Evolutionary conservation across 306 rosid genomes (phyloP), one percentile per base, ranked within the genome.

Genomic region (Clitoria ternatea): DNA sequence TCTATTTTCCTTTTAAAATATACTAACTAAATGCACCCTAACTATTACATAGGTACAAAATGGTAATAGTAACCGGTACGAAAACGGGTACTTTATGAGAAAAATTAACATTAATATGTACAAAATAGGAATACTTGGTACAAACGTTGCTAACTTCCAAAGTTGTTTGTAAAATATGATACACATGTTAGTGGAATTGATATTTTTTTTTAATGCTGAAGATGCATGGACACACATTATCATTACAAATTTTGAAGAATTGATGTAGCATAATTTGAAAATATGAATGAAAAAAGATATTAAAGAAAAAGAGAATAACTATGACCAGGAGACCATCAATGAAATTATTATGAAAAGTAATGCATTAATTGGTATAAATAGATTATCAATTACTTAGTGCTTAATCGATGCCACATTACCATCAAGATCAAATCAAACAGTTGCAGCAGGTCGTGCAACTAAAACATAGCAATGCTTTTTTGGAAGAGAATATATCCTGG

Each of bases 401-500:
- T 14, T 15, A 78, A 36, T 22, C 23, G 65, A 59, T 13, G 17
- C 64, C 14, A 54, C 45, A 19, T 35, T 42, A 67, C 8, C 15
- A 69, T 54, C 68, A 61, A 57, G 53, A 62, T 74, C 77, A 69
- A 57, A 79, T 68, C 68, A 47, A 62, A 75, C 52, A 54, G 57
- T 56, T 8, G 13, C 3, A 7, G 27, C 26, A 44, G 36, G 33
- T 39, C 43, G 32, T 53, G 59, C 59, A 33, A 35, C 53, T 24
- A 14, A 33, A 75, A 18, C 70, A 47, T 59, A 35, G 7, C 60
- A 61, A 61, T 27, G 77, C 22, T 23, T 69, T 61, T 48, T 0
- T 13, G 22, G 67, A 78, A 79, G 66, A 77, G 88, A 83, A 76
- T 83, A 72, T 74, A 68, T 61, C 55, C 66, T 67, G 30, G 37